Conservation (phyloP, 2,329 filamentous ascomycete species). For the Rhynchosporium agropyri region DNA sequence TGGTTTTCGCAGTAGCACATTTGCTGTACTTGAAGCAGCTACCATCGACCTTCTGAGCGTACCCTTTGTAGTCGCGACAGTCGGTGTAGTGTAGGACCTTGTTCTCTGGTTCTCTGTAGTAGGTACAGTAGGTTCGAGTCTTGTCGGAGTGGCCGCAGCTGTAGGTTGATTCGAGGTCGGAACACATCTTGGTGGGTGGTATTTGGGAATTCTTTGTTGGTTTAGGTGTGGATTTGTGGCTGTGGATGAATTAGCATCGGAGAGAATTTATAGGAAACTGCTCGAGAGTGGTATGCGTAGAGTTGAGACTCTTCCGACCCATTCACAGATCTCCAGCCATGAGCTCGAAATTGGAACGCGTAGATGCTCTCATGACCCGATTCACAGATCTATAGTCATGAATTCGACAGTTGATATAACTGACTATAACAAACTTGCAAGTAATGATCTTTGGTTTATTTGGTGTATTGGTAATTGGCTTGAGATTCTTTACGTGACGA, state of each 20-base stretch:
- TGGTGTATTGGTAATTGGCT: too few species aligned
- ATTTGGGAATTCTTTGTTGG: not conserved
- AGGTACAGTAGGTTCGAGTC: not conserved
- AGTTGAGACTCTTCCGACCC: too few species aligned
- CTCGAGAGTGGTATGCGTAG: too few species aligned
- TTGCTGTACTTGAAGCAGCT: constrained; percentile 7
- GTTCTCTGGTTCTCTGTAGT: not conserved
- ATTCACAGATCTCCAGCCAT: too few species aligned
- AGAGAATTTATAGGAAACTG: too few species aligned
- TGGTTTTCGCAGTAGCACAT: not conserved
- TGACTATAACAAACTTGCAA: too few species aligned
- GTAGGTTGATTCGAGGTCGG: constrained; percentile 5
- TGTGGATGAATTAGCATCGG: not conserved
- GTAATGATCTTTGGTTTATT: too few species aligned
- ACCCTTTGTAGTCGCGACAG: constrained; percentile 1
- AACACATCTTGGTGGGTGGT: not conserved
- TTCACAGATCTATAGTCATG: too few species aligned
- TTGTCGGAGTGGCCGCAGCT: not conserved
- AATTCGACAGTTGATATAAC: too few species aligned
- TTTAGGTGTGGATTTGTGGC: not conserved
- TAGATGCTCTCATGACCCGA: too few species aligned
- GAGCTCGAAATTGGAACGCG: too few species aligned
- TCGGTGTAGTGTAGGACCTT: not conserved
- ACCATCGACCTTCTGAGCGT: not conserved
- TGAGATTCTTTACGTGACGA: too few species aligned